Conservation (phyloP, 176 grass and related monocot genomes). For the Luzula sylvatica region DNA sequence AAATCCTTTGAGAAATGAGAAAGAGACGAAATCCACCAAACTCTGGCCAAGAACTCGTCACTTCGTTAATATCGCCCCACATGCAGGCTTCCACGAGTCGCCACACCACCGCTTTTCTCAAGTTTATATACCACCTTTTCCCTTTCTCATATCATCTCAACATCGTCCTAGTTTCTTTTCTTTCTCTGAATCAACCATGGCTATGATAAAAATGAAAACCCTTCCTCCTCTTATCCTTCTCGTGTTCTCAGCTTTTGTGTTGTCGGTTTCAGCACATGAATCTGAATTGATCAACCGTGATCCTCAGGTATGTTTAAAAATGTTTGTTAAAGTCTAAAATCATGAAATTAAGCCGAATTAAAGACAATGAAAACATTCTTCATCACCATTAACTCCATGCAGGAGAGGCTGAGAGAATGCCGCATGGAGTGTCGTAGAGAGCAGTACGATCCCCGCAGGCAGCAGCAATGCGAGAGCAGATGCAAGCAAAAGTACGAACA, state of each 20-base stretch:
- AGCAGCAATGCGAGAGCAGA: neutral
- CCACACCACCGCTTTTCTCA: too few species aligned
- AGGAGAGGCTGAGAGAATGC: slow-evolving; percentile 15
- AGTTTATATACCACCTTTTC: neutral
- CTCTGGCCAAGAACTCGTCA: too few species aligned
- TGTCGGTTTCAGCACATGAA: neutral
- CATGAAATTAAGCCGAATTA: neutral
- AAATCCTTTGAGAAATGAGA: too few species aligned
- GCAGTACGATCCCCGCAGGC: neutral
- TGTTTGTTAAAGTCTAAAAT: neutral
- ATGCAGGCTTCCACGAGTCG: too few species aligned
- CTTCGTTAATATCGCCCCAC: too few species aligned
- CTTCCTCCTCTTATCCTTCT: slow-evolving; percentile 5
- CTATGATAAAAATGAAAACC: neutral
- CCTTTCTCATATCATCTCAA: slow-evolving; percentile 1
- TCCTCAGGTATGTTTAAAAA: slow-evolving; percentile 8
- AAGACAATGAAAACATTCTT: neutral
- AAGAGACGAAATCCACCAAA: too few species aligned
- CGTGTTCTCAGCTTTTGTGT: neutral
- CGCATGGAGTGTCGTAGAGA: neutral
- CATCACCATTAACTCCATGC: neutral
- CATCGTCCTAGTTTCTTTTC: neutral
- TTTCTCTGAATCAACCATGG: neutral
- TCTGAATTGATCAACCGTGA: slow-evolving; percentile 6
- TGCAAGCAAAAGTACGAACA: neutral